phyloP scores from a whole-genome alignment of 73 alveolate genomes.

The Tetrahymena thermophila region DNA sequence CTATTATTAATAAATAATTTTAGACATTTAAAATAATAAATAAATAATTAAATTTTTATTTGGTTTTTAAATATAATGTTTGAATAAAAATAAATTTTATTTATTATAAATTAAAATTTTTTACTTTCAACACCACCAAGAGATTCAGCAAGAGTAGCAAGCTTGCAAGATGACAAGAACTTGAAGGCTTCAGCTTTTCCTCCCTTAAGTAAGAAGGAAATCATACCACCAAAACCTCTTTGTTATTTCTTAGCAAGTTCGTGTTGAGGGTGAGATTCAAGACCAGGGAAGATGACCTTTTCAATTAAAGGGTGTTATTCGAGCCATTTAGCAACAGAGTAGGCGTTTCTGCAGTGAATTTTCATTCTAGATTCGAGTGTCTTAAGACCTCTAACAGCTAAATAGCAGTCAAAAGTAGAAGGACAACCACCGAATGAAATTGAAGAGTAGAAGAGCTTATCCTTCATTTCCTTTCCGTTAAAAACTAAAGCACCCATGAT shows the following conservation, averaged over 20 bases:
- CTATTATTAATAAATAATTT: not conserved
- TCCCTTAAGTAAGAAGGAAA: conserved; percentile 76
- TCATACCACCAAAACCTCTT: conserved; percentile 82
- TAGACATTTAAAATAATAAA: not conserved
- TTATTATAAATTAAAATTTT: no score
- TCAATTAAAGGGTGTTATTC: conserved; percentile 87
- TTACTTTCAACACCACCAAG: conserved; percentile 90
- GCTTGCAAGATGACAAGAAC: conserved; percentile 66
- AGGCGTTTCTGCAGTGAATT: conserved; percentile 79
- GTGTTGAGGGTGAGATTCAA: conserved; percentile 83
- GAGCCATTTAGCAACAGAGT: conserved; percentile 86
- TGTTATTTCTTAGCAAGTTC: conserved; percentile 85
- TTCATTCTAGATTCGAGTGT: conserved; percentile 83
- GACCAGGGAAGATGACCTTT: conserved; percentile 92
- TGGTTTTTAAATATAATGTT: not conserved
- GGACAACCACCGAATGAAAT: conserved; percentile 75
- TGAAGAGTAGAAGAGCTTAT: conserved; percentile 58
- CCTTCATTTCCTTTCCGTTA: conserved; percentile 70
- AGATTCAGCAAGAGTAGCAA: conserved; percentile 81
- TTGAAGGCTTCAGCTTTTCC: conserved; percentile 75
- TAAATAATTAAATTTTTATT: not conserved
- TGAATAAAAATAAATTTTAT: no score
- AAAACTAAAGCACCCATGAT: conserved; percentile 80
- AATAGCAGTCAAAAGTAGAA: conserved; percentile 85
- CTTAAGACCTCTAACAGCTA: conserved; percentile 86